Conservation (phyloP, 129 eudicot species). For the Artemisia annua region DNA sequence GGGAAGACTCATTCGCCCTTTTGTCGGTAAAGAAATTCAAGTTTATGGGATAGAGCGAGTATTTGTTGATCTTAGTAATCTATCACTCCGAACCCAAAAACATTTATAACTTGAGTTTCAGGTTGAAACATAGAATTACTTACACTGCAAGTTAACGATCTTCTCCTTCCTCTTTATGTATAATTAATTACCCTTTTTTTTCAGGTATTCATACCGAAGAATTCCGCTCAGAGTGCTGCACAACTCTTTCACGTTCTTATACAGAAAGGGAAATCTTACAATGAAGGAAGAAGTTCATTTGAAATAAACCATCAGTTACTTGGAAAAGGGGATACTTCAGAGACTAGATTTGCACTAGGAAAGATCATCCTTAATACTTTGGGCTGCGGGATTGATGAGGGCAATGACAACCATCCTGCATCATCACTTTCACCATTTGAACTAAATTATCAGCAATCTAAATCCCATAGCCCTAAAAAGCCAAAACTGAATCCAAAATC, state of each 20-base stretch:
- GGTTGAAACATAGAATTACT: not conserved
- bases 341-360: slow-evolving; percentile 71
- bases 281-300: slow-evolving; percentile 32
- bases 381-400: slow-evolving; percentile 26
- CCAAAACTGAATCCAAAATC: slow-evolving; percentile 20
- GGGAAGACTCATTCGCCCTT: no score
- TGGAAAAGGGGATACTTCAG: slow-evolving; percentile 41
- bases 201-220: slow-evolving; percentile 70
- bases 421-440: slow-evolving; percentile 8
- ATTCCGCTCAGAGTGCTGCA: slow-evolving; percentile 26
- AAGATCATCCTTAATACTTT: slow-evolving; percentile 68
- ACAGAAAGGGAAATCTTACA: slow-evolving; percentile 20
- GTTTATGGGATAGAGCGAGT: no score
- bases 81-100: no score
- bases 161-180: not conserved
- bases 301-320: slow-evolving; percentile 52
- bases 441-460: slow-evolving; percentile 21
- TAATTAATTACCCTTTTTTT: not conserved
- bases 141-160: not conserved
- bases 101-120: no score
- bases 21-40: no score
- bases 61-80: no score
- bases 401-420: slow-evolving; percentile 18
- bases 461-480: slow-evolving; percentile 7
- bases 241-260: slow-evolving; percentile 36